Percentiles rank a stretch among this genome's conserved stretches.
Conservation (phyloP, 2,329 filamentous ascomycete species). For the Neonectria coccinea region DNA sequence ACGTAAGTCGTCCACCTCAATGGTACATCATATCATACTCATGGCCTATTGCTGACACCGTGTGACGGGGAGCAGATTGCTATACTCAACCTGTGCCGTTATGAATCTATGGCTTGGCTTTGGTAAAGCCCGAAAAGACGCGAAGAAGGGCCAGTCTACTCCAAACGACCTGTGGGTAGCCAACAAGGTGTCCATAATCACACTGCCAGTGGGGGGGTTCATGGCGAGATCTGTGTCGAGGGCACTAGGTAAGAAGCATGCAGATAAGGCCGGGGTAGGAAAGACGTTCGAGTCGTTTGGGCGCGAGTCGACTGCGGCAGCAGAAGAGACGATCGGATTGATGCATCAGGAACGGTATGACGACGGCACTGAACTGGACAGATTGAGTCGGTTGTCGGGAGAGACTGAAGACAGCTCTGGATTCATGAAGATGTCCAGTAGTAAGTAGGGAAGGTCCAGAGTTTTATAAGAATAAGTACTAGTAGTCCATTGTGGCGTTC, state of each 20-base stretch:
- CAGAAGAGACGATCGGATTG: conserved; percentile 3
- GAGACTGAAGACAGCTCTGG: neutral
- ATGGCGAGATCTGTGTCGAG: neutral
- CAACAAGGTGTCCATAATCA: neutral
- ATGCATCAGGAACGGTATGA: conserved; percentile 5
- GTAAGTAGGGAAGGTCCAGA: neutral
- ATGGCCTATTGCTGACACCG: neutral
- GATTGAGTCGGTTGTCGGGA: neutral
- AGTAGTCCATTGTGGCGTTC: neutral
- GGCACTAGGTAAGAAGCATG: conserved; percentile 5
- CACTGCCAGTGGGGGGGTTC: neutral
- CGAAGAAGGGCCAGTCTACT: neutral
- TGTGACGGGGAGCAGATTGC: neutral
- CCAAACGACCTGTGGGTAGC: conserved; percentile 2
- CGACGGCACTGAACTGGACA: conserved; percentile 1
- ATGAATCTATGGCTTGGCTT: conserved; percentile 15
- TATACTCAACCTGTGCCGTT: conserved; percentile 13
- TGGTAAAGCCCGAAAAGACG: conserved; percentile 7
- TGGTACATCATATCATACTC: neutral
- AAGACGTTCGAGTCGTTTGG: neutral
- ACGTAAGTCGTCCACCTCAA: neutral
- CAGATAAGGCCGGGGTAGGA: neutral
- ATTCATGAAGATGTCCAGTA: neutral
- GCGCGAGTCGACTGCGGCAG: neutral
- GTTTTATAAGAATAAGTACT: neutral